These are phyloP conservation scores for Pseudomonodictys pantanalensis DNA, from an alignment of 495 filamentous ascomycete species.

Conservation along the genomic window DNA sequence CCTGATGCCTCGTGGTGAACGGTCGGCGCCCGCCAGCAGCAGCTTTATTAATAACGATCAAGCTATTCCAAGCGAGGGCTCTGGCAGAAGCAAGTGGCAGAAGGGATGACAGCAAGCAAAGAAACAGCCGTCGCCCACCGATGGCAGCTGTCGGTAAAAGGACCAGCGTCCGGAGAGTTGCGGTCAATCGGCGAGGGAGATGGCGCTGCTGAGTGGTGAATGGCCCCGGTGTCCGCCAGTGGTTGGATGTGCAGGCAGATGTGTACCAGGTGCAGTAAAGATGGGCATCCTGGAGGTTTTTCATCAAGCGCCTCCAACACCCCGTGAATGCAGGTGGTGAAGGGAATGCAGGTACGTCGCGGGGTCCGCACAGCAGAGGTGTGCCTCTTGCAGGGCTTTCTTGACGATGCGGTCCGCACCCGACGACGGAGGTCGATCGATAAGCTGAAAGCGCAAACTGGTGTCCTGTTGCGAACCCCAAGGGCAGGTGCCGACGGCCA, in stretches of 20 bases:
- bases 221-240: neutral
- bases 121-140: too few relatives aligned
- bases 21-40: neutral
- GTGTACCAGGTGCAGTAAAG: neutral
- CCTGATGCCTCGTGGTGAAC: neutral
- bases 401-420: neutral
- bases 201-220: neutral
- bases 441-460: too few relatives aligned
- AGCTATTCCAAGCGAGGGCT: neutral
- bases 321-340: neutral
- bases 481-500: neutral
- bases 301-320: too few relatives aligned
- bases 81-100: neutral
- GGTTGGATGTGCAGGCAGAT: neutral
- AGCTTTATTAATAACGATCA: neutral
- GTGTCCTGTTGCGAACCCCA: too few relatives aligned
- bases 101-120: too few relatives aligned
- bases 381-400: neutral
- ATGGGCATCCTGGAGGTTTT: neutral
- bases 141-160: neutral
- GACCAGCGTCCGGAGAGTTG: too few relatives aligned
- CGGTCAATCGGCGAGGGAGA: neutral
- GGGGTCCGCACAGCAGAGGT: neutral
- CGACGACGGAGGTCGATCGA: neutral
- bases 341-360: neutral